Conservation (phyloP, 2,329 filamentous ascomycete genomes). For the Fusarium pseudograminearum region DNA sequence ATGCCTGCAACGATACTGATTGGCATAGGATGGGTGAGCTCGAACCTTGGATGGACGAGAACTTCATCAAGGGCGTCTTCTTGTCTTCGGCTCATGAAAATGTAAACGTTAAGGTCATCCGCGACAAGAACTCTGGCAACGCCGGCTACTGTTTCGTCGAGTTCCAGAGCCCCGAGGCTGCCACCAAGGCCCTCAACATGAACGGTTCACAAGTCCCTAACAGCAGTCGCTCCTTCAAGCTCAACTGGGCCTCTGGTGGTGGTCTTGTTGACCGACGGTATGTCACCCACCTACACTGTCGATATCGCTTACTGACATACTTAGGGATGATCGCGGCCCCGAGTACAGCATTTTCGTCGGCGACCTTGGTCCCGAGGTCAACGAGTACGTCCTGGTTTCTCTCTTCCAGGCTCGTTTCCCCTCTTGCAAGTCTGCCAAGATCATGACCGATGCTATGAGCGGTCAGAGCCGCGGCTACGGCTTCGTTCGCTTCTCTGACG, state of each 20-base stretch:
- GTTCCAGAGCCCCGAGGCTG: constrained; percentile 84
- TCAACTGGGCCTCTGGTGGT: constrained; percentile 98
- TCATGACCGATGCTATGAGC: constrained; percentile 98
- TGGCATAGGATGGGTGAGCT: constrained; percentile 93
- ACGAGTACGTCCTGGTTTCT: constrained; percentile 96
- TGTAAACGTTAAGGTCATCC: constrained; percentile 99
- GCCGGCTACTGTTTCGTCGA: constrained; percentile 99
- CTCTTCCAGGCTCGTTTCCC: constrained; percentile 97
- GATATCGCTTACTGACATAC: not conserved
- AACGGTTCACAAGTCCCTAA: constrained; percentile 94
- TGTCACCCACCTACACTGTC: constrained; percentile 45
- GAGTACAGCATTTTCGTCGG: constrained; percentile 99
- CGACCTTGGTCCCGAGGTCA: constrained; percentile 97
- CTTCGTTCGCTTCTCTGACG: constrained; percentile 96
- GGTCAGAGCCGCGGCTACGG: constrained; percentile 98
- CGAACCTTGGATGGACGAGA: constrained; percentile 99
- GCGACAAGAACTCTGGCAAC: constrained; percentile 98
- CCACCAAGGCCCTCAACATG: constrained; percentile 88
- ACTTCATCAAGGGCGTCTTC: constrained; percentile 96
- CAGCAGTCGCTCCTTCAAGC: constrained; percentile 94
- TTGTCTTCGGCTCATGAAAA: constrained; percentile 88
- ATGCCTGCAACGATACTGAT: constrained; percentile 27
- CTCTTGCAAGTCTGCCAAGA: constrained; percentile 99
- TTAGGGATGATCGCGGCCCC: constrained; percentile 93
- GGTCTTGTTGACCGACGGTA: constrained; percentile 93